phyloP scores from a whole-genome alignment of 1,284 basidiomycete species.

The Cutaneotrichosporon spelunceum region DNA sequence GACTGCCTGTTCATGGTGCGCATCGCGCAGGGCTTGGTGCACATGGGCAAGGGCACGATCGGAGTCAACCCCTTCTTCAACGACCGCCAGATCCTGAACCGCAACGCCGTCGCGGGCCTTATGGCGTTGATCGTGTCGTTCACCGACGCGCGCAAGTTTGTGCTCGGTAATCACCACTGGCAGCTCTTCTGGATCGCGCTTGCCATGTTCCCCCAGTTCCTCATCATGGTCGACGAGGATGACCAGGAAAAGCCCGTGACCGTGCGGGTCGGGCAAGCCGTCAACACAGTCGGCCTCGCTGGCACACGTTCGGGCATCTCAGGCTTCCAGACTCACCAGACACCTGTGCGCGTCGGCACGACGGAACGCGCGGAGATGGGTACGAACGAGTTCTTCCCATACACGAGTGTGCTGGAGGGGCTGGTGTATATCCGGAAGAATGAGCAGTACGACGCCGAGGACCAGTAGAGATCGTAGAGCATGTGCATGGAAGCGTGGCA shows the following conservation, averaged over 20 bases:
- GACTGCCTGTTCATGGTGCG: constrained; percentile 97
- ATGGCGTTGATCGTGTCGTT: constrained; percentile 85
- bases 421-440: constrained; percentile 78
- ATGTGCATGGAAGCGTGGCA: constrained; percentile 9
- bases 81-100: constrained; percentile 85
- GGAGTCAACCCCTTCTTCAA: constrained; percentile 97
- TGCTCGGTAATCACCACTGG: constrained; percentile 96
- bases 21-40: constrained; percentile 91
- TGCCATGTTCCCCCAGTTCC: constrained; percentile 97
- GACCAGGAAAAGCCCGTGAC: constrained; percentile 80
- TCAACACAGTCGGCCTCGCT: constrained; percentile 51
- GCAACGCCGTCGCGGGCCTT: constrained; percentile 86
- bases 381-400: constrained; percentile 94
- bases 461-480: constrained; percentile 26
- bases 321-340: constrained; percentile 89
- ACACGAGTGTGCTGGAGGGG: constrained; percentile 81
- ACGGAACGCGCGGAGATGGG: constrained; percentile 92
- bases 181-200: constrained; percentile 94
- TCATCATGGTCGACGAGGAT: constrained; percentile 93
- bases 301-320: constrained; percentile 50
- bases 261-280: constrained; percentile 86
- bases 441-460: constrained; percentile 49
- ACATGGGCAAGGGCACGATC: constrained; percentile 99
- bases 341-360: constrained; percentile 90
- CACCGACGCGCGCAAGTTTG: constrained; percentile 85